phyloP scores from a whole-genome alignment of 768 basidiomycete genomes.

The Suillus fuscotomentosus region DNA sequence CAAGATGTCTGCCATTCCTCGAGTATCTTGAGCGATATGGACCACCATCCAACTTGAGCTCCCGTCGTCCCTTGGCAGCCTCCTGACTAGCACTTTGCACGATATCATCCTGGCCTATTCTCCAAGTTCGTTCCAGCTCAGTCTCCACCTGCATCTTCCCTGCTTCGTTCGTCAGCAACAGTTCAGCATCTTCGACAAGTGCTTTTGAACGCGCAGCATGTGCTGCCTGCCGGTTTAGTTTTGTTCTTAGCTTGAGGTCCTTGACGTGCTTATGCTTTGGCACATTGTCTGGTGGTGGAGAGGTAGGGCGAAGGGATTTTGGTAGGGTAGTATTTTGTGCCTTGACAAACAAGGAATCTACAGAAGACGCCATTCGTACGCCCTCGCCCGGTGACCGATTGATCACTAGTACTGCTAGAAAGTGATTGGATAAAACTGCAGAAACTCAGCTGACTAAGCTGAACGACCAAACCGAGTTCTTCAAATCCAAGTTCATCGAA shows the following conservation, averaged over 20 bases:
- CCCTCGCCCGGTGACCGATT: neutral
- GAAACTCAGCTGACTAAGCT: neutral
- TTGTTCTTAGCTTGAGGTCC: slow-evolving; percentile 73
- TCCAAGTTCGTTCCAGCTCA: slow-evolving; percentile 88
- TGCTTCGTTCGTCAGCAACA: slow-evolving; percentile 64
- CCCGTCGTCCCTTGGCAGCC: slow-evolving; percentile 71
- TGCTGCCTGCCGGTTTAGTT: slow-evolving; percentile 59
- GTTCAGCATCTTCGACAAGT: slow-evolving; percentile 67
- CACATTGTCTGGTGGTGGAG: slow-evolving; percentile 44
- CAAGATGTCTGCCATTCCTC: slow-evolving; percentile 88
- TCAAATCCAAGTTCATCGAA: neutral
- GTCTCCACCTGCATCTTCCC: slow-evolving; percentile 77
- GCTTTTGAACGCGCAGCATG: slow-evolving; percentile 62
- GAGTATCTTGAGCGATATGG: slow-evolving; percentile 86
- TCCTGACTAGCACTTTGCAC: slow-evolving; percentile 63
- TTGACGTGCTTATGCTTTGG: slow-evolving; percentile 59
- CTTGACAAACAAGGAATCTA: slow-evolving; percentile 75
- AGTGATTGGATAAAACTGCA: neutral
- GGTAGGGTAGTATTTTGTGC: slow-evolving; percentile 65
- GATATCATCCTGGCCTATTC: slow-evolving; percentile 81
- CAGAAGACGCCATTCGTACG: slow-evolving; percentile 21
- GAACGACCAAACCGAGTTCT: no score
- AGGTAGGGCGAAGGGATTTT: slow-evolving; percentile 59
- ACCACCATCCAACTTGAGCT: slow-evolving; percentile 82
- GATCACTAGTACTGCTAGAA: neutral